Conservation (phyloP, 2,329 filamentous ascomycete genomes). For the Claviceps sp. region DNA sequence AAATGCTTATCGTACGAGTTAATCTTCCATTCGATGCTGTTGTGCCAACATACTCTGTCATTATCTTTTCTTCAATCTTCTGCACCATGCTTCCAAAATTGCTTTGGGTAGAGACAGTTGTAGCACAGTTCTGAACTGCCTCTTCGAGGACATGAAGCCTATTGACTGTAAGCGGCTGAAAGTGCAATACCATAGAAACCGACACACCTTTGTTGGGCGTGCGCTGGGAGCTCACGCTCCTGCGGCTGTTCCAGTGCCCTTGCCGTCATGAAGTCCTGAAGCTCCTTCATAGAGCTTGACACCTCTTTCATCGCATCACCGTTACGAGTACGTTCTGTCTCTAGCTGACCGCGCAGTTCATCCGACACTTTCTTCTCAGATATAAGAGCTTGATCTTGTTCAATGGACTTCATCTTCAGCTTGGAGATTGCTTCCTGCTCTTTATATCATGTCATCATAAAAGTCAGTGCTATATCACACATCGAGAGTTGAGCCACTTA, state of each 20-base stretch:
- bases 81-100: not conserved
- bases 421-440: conserved; percentile 14
- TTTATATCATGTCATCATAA: conserved; percentile 4
- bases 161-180: not conserved
- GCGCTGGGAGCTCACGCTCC: not conserved
- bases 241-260: not conserved
- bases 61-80: conserved; percentile 2
- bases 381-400: conserved; percentile 9
- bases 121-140: not conserved
- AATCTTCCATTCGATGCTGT: not conserved
- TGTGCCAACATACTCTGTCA: conserved; percentile 1
- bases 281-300: not conserved
- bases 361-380: conserved; percentile 1
- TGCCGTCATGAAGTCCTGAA: not conserved
- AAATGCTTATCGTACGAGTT: not conserved
- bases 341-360: not conserved
- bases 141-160: conserved; percentile 5
- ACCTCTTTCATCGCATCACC: not conserved
- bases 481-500: conserved; percentile 6
- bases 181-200: not conserved
- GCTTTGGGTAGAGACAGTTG: not conserved
- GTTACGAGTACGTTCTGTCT: not conserved
- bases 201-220: conserved; percentile 1
- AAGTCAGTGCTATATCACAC: not conserved
- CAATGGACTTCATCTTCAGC: conserved; percentile 10